Evolutionary conservation across 163 green algal species (phyloP).

Genomic region (Chloromonas sp.): DNA sequence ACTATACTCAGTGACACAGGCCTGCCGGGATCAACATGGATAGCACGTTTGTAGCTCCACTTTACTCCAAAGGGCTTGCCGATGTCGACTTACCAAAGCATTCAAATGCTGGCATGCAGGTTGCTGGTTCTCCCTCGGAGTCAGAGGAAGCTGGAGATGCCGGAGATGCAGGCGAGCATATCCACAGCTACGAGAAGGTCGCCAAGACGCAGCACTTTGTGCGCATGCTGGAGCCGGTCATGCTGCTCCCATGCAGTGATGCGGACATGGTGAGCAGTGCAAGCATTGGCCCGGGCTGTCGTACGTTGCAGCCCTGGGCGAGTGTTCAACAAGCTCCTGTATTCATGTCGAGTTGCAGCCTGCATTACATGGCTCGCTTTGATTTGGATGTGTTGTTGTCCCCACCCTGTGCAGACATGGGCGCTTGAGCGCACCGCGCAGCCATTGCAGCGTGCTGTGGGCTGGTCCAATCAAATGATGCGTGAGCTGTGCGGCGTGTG

Average conservation of each 20-base stretch:
- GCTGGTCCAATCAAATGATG: constrained; percentile 18
- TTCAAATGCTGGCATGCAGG: not conserved
- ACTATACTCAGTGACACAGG: too few species aligned
- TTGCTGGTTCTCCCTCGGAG: not conserved
- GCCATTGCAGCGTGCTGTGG: not conserved
- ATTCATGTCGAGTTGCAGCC: too few species aligned
- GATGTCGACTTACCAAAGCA: not conserved
- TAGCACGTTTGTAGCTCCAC: too few species aligned
- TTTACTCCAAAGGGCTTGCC: not conserved
- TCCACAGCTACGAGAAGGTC: not conserved
- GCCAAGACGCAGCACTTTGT: constrained; percentile 13
- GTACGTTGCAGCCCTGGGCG: not conserved
- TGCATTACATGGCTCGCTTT: too few species aligned
- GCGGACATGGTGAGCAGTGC: not conserved
- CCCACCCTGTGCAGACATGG: not conserved
- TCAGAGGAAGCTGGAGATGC: not conserved
- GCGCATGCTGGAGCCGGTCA: constrained; percentile 17
- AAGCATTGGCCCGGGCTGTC: not conserved
- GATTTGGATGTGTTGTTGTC: too few species aligned
- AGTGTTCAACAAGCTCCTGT: too few species aligned
- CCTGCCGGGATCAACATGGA: too few species aligned
- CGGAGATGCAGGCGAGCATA: not conserved
- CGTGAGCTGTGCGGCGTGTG: constrained; percentile 15
- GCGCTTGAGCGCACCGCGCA: not conserved
- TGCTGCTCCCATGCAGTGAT: constrained; percentile 5